Conservation (phyloP, 768 basidiomycete genomes). For the Agrocybe praecox region DNA sequence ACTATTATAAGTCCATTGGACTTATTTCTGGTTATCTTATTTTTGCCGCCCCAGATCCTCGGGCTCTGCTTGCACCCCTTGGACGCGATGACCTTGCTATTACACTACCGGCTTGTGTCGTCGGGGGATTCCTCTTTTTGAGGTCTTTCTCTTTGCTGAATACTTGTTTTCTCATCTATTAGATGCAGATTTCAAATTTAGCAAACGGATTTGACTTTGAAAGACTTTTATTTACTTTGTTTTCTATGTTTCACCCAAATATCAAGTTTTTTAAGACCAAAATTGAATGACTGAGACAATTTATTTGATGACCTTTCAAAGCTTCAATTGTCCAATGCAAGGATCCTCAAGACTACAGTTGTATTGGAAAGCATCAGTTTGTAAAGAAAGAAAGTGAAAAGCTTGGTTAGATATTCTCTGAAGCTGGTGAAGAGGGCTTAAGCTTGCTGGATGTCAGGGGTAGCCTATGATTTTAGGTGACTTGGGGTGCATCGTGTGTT, state of each 20-base stretch:
- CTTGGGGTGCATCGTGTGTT: too few relatives aligned
- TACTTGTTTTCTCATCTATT: slow-evolving; percentile 21
- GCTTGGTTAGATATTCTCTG: too few relatives aligned
- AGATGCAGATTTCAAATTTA: slow-evolving; percentile 22
- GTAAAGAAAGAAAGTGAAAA: too few relatives aligned
- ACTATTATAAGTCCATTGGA: slow-evolving; percentile 60
- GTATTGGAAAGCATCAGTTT: too few relatives aligned
- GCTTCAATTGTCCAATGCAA: too few relatives aligned
- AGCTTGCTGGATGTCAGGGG: too few relatives aligned
- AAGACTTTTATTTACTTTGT: background rate
- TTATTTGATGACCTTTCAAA: too few relatives aligned
- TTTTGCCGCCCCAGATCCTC: slow-evolving; percentile 53
- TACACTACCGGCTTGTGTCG: slow-evolving; percentile 64
- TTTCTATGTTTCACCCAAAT: background rate
- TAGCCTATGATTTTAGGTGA: too few relatives aligned
- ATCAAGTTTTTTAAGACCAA: background rate
- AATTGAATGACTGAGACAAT: background rate
- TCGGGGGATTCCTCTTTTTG: slow-evolving; percentile 51
- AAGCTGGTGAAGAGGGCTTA: too few relatives aligned
- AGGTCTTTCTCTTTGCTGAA: slow-evolving; percentile 31
- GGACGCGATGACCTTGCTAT: slow-evolving; percentile 56
- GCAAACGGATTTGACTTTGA: slow-evolving; percentile 23
- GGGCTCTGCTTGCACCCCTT: slow-evolving; percentile 64
- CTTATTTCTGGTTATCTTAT: slow-evolving; percentile 57
- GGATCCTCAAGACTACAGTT: too few relatives aligned